Evolutionary conservation across 768 basidiomycete genomes (phyloP), one percentile per base, ranked within the genome.

Genomic region (Tephrocybe sp.): DNA sequence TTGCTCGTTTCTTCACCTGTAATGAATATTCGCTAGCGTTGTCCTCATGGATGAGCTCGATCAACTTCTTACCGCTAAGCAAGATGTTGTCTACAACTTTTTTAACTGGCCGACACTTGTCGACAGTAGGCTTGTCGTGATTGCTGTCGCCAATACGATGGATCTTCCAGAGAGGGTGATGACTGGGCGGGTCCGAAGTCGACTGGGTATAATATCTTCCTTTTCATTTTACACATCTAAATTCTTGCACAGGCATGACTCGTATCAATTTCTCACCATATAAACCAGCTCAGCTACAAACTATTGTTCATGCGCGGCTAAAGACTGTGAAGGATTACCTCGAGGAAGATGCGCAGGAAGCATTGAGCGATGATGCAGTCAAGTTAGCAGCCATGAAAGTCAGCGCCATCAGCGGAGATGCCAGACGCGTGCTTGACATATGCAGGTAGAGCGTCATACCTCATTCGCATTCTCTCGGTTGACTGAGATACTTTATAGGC

Each of bases 21-120:
- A 10, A 33, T 48, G 30, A 45, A 20, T 33, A 45, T 42, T n/a
- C 21, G 36, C 30, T 57, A 98, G 94, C 51, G 89, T 98, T 4
- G 94, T 98, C 4, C 75, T 99, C 14, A 98, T 99, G 92, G 96
- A 99, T 66, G 97, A 99, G 69, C 79, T 99, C 4, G 97, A 99
- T 69, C 97, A 98, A 66, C 78, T 99, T 24, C 84, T 98, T 59
- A 98, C 96, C 1, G 76, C 88, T 15, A 97, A 97, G 65, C 96
- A 99, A 66, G 96, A 99, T 52, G 96, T 99, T 9, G 90, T 99
- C 18, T 99, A 99, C 71, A 98, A 98, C 63, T 98, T 99, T 71
- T 98, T 98, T 79, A 98, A 99, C 65, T 99, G 97, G 96, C 97
- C 97, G 1, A 96, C 94, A 3, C 74, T 97, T 45, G 77, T 81